Evolutionary conservation across 1,284 basidiomycete species (phyloP), one percentile per base, ranked within the genome.

Genomic region (Malassezia cuniculi): DNA sequence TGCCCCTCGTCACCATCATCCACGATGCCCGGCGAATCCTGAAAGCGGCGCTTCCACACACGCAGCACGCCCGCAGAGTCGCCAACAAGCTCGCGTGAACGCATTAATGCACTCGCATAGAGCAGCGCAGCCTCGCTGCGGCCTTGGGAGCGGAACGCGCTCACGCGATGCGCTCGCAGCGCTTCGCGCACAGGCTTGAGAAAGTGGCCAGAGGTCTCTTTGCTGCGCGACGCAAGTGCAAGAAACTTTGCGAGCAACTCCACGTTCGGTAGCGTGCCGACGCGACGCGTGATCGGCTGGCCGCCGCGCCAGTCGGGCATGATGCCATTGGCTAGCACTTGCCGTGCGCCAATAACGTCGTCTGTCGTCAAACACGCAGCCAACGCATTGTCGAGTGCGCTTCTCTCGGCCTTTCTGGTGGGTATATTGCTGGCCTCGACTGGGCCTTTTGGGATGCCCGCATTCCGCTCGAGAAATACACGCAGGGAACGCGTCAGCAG

Each of bases 11-110:
- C 22, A 24, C 22, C 22, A 24, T 24, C 22, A 11, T 24, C 22
- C 6, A 29, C 27, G 14, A 45, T 19, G 11, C 28, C 36, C 7
- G 22, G 21, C 14, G 31, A 14, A 6, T 36, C 36, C 29, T 31
- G 32, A 19, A 45, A 45, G 6, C 42, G 42, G 15, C n/a, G n/a
- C 29, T 36, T 32, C 17, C 25, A 45, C 8, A 45, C 29, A 12
- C 42, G 42, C 27, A 45, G 28, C 17, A 27, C 36, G 20, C 36
- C 36, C 14, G 19, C 34, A 32, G 30, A 36, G 30, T 45, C 42
- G 25, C 29, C 30, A 9, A 19, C 36, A 6, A 30, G 32, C 16
- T 39, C 36, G 12, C 36, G 42, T 16, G 42, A 35, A 25, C 38
- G 38, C 14, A 45, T 15, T 20, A 36, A 21, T 14, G 42, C 42